phyloP scores from a whole-genome alignment of 148 eudicot genomes.

The Vaccinium vitisidaea region DNA sequence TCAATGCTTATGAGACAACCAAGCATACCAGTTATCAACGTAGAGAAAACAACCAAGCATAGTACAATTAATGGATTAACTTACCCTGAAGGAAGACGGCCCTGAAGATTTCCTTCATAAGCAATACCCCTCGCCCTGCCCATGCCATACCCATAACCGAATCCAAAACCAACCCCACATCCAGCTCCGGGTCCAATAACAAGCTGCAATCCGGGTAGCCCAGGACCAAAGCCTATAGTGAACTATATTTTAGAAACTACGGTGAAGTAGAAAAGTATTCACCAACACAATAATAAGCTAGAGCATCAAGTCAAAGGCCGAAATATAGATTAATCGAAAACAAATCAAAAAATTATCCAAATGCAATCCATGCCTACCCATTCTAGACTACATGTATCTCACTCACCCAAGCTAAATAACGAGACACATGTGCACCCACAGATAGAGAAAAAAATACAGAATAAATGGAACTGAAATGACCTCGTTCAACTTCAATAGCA shows the following conservation, averaged over 20 bases:
- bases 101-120: conserved; percentile 59
- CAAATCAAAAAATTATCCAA: not conserved
- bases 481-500: not conserved
- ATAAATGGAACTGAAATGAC: not conserved
- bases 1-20: not conserved
- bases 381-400: not conserved
- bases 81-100: conserved; percentile 60
- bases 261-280: not conserved
- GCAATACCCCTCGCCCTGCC: conserved; percentile 70
- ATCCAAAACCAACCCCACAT: conserved; percentile 89
- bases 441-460: not conserved
- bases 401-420: not conserved
- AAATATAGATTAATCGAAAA: not conserved
- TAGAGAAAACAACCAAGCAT: not conserved
- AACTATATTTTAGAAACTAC: not conserved
- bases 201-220: conserved; percentile 83
- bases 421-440: not conserved
- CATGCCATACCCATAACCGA: conserved; percentile 62
- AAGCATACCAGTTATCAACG: not conserved
- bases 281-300: not conserved
- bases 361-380: not conserved
- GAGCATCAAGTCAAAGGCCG: conserved; percentile 11
- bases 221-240: conserved; percentile 72
- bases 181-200: conserved; percentile 91
- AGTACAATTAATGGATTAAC: conserved; percentile 18